A percentile compares a stretch with the other conserved stretches of the same genome.
phyloP scores from a whole-genome alignment of 139 green algal species.

The Diplosphaera chodatii region DNA sequence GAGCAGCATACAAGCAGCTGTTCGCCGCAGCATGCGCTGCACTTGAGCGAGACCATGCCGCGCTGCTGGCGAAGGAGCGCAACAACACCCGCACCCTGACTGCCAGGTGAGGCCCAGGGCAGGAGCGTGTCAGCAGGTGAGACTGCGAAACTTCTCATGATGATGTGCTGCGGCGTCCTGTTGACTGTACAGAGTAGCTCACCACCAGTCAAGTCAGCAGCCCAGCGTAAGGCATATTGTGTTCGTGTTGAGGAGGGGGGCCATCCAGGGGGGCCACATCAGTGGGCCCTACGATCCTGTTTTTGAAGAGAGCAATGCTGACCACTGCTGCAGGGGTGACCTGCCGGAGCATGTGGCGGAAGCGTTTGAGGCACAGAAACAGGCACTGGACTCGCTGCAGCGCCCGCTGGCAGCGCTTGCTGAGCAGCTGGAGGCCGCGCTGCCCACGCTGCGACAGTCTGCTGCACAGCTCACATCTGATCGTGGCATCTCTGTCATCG shows the following conservation, averaged over 20 bases:
- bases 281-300: too few relatives aligned
- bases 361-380: constrained; percentile 63
- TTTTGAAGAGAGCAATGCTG: too few relatives aligned
- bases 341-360: constrained; percentile 63
- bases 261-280: too few relatives aligned
- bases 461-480: not conserved
- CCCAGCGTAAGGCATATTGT: too few relatives aligned
- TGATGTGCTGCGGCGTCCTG: too few relatives aligned
- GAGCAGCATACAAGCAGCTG: constrained; percentile 13
- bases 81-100: constrained; percentile 39
- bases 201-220: too few relatives aligned
- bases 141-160: too few relatives aligned
- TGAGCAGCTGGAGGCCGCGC: constrained; percentile 55
- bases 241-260: too few relatives aligned
- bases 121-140: too few relatives aligned
- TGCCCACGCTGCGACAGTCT: constrained; percentile 59
- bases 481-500: not conserved
- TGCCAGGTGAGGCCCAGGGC: constrained; percentile 8
- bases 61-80: constrained; percentile 47
- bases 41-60: constrained; percentile 48
- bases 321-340: constrained; percentile 76
- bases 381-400: constrained; percentile 61
- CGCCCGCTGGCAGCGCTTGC: constrained; percentile 37
- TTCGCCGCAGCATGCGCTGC: constrained; percentile 39
- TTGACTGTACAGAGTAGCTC: too few relatives aligned